Evolutionary conservation across 208 protist species (phyloP).

Genomic region (Porcisia hertigi): DNA sequence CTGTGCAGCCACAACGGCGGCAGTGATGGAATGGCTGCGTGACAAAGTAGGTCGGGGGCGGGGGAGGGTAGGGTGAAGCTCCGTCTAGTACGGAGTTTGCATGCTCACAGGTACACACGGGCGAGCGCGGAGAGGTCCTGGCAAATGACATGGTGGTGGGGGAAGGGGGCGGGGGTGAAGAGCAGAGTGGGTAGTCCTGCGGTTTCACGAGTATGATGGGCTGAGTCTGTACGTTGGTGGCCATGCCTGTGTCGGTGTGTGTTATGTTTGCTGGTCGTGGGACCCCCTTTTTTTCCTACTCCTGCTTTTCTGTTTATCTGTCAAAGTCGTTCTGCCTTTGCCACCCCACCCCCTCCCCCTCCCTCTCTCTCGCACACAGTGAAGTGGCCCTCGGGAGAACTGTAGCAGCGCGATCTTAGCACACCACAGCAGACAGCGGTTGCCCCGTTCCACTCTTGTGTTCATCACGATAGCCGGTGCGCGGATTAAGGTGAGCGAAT

Average conservation of each 20-base stretch:
- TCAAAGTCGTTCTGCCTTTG: no score
- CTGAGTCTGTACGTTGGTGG: not conserved
- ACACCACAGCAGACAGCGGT: not conserved
- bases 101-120: not conserved
- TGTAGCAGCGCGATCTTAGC: not conserved
- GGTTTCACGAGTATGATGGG: not conserved
- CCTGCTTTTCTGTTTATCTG: not conserved
- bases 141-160: not conserved
- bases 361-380: not conserved
- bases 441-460: not conserved
- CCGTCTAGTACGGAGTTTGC: not conserved
- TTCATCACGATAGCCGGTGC: not conserved
- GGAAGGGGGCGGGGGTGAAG: no score
- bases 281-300: not conserved
- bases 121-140: not conserved
- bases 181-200: not conserved
- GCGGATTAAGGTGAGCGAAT: no score
- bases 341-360: not conserved
- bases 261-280: not conserved
- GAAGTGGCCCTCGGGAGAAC: not conserved
- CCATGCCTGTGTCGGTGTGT: not conserved
- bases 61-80: not conserved
- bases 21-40: not conserved
- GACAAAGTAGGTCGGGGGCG: not conserved
- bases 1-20: conserved; percentile 3